These are phyloP conservation scores for Epichloe brachyelytri DNA, from an alignment of 2,329 filamentous ascomycete species.

Conservation along the genomic window DNA sequence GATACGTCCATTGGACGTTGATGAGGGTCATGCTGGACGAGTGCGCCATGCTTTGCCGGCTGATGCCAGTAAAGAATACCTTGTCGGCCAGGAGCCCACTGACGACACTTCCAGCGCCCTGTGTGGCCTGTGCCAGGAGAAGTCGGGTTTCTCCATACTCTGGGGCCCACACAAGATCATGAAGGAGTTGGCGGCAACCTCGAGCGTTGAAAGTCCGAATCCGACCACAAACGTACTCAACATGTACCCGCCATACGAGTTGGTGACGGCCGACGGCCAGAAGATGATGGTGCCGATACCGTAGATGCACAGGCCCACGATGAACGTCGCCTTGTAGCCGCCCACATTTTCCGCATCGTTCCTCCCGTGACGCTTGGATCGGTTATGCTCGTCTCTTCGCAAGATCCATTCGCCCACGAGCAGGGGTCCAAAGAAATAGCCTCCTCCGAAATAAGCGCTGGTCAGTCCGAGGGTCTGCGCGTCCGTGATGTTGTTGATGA, in stretches of 20 bases:
- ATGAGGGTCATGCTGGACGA: constrained; percentile 38
- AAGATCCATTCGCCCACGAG: constrained; percentile 59
- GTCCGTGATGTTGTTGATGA: constrained; percentile 45
- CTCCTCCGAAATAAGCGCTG: constrained; percentile 56
- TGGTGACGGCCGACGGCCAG: constrained; percentile 66
- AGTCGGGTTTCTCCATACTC: constrained; percentile 63
- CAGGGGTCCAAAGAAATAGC: constrained; percentile 57
- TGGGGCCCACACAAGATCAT: constrained; percentile 58
- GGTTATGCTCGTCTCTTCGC: constrained; percentile 49
- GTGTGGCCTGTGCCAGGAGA: constrained; percentile 62
- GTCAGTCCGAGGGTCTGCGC: constrained; percentile 55
- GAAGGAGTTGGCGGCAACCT: constrained; percentile 72
- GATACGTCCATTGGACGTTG: constrained; percentile 74
- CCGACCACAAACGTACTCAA: constrained; percentile 63
- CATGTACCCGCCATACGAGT: constrained; percentile 67
- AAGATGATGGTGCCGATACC: constrained; percentile 71
- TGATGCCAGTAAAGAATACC: constrained; percentile 56
- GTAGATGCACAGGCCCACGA: constrained; percentile 63
- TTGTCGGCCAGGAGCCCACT: constrained; percentile 60
- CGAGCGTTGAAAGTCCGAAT: constrained; percentile 62
- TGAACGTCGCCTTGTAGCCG: constrained; percentile 72
- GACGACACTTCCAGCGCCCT: constrained; percentile 62
- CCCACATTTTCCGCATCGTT: constrained; percentile 33
- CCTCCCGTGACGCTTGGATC: constrained; percentile 26
- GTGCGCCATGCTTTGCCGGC: constrained; percentile 16